These are phyloP conservation scores for Coccomyxa sp. DNA, from an alignment of 139 green algal species.

Conservation along the genomic window DNA sequence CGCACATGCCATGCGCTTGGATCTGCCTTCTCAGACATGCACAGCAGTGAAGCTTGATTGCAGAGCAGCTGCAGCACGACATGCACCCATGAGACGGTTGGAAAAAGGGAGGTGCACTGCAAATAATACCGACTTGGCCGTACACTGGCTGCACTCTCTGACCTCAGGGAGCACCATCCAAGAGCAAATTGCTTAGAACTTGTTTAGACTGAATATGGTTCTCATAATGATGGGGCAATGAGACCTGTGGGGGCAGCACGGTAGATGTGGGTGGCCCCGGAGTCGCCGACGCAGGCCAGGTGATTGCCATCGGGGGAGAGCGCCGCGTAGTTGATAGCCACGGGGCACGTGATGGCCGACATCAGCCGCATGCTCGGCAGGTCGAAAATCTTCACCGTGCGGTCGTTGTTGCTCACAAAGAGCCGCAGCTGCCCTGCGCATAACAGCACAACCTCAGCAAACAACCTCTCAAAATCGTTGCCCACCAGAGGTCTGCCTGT, in stretches of 20 bases:
- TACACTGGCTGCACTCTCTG: no score
- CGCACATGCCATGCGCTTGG: no score
- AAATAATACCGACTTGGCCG: no score
- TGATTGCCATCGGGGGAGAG: slow-evolving; percentile 35
- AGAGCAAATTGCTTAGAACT: no score
- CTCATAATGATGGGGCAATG: background rate
- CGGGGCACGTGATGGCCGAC: slow-evolving; percentile 11
- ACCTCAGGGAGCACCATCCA: no score
- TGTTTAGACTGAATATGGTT: no score
- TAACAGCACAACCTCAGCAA: background rate
- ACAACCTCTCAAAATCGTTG: no score
- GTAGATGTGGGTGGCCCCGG: background rate
- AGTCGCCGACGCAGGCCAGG: slow-evolving; percentile 50
- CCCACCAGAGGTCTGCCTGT: no score
- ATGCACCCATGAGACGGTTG: no score
- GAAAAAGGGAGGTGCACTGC: background rate
- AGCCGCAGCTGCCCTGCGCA: slow-evolving; percentile 17
- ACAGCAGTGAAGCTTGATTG: no score
- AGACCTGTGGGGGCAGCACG: background rate
- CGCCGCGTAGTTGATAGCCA: slow-evolving; percentile 59
- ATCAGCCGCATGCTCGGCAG: background rate
- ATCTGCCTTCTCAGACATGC: no score
- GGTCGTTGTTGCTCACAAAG: slow-evolving; percentile 63
- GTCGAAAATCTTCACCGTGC: slow-evolving; percentile 17
- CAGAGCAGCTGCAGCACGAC: no score